Evolutionary conservation across 129 eudicot genomes (phyloP).

Genomic region (Lactuca saligna): DNA sequence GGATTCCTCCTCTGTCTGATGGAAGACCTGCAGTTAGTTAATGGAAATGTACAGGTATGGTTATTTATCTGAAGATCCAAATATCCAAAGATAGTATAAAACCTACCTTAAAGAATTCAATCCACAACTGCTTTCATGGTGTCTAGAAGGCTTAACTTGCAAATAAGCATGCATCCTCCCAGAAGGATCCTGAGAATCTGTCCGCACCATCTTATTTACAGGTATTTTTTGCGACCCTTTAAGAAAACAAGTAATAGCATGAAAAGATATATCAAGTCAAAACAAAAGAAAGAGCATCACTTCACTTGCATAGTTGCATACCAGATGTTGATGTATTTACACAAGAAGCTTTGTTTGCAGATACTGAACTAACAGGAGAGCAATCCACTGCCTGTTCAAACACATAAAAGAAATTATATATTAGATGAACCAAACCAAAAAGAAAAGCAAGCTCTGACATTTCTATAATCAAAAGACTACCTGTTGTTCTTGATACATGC

Average conservation of each 20-base stretch:
- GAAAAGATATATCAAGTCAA: background rate
- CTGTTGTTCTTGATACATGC: slow-evolving; percentile 88
- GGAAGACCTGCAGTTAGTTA: slow-evolving; percentile 58
- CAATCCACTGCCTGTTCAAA: slow-evolving; percentile 52
- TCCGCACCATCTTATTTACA: slow-evolving; percentile 73
- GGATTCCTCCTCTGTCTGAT: slow-evolving; percentile 91
- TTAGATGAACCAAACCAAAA: background rate
- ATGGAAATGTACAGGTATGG: background rate
- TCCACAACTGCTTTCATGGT: slow-evolving; percentile 46
- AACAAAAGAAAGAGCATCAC: slow-evolving; percentile 2
- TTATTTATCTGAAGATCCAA: background rate
- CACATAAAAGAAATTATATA: slow-evolving; percentile 23
- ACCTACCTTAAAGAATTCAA: slow-evolving; percentile 67
- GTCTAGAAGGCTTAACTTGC: slow-evolving; percentile 58
- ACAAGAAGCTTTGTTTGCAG: slow-evolving; percentile 45
- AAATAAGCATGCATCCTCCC: slow-evolving; percentile 96
- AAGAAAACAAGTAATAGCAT: slow-evolving; percentile 17
- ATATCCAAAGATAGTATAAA: background rate
- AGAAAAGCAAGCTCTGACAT: background rate
- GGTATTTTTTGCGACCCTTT: slow-evolving; percentile 58
- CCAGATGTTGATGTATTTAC: slow-evolving; percentile 57
- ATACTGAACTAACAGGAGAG: slow-evolving; percentile 42
- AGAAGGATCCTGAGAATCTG: slow-evolving; percentile 84
- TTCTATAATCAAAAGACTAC: slow-evolving; percentile 33
- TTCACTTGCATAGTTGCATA: slow-evolving; percentile 21